phyloP scores from a whole-genome alignment of 2,329 filamentous ascomycete genomes.

The Aureobasidium leucospermi region DNA sequence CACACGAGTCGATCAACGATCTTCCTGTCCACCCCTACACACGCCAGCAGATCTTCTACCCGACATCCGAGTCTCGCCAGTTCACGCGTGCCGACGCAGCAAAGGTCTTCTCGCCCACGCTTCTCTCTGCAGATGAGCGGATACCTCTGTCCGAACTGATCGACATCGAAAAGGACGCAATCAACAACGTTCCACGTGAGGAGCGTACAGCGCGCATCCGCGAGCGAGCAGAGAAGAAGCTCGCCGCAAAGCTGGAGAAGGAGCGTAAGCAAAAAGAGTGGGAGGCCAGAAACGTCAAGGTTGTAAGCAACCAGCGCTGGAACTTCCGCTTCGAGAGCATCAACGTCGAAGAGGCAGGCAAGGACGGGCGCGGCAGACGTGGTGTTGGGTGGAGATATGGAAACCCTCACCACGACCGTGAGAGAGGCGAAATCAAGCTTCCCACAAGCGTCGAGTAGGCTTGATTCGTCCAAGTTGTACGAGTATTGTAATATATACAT shows the following conservation, averaged over 20 bases:
- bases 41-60: slow-evolving; percentile 53
- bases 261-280: slow-evolving; percentile 38
- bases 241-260: slow-evolving; percentile 33
- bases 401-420: slow-evolving; percentile 54
- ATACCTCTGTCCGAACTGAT: slow-evolving; percentile 58
- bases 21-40: slow-evolving; percentile 52
- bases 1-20: slow-evolving; percentile 58
- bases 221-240: slow-evolving; percentile 27
- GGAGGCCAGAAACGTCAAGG: slow-evolving; percentile 35
- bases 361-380: slow-evolving; percentile 44
- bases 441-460: slow-evolving; percentile 48
- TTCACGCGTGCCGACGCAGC: slow-evolving; percentile 61
- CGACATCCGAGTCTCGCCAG: slow-evolving; percentile 54
- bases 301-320: slow-evolving; percentile 45
- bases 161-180: slow-evolving; percentile 39
- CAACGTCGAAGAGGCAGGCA: slow-evolving; percentile 48
- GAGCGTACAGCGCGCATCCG: slow-evolving; percentile 39
- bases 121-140: slow-evolving; percentile 55
- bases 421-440: slow-evolving; percentile 57
- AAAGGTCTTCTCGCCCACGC: slow-evolving; percentile 50
- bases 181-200: slow-evolving; percentile 30
- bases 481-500: slow-evolving; percentile 14
- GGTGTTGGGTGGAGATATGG: slow-evolving; percentile 56
- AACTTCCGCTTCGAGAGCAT: slow-evolving; percentile 55
- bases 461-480: slow-evolving; percentile 2